These are phyloP conservation scores for Camellia japonica DNA, from an alignment of 148 eudicot species.

Conservation along the genomic window DNA sequence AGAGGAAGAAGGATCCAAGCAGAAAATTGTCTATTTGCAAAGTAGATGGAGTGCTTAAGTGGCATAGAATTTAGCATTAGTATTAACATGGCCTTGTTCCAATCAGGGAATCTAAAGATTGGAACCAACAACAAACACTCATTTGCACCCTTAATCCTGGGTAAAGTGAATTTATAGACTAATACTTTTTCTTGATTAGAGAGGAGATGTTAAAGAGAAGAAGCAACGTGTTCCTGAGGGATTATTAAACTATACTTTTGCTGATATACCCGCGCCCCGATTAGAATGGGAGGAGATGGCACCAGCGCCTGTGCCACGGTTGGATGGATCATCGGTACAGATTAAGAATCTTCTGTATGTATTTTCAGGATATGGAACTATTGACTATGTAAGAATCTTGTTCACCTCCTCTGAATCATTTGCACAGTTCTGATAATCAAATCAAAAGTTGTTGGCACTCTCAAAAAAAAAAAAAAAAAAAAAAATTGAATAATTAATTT, in stretches of 20 bases:
- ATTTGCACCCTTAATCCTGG: no score
- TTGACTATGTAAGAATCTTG: conserved; percentile 31
- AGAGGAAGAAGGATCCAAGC: no score
- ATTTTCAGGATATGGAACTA: conserved; percentile 35
- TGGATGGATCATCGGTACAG: conserved; percentile 45
- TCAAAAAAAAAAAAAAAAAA: no score
- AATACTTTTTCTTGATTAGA: conserved; percentile 14
- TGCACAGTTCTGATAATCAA: not conserved
- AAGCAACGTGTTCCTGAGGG: conserved; percentile 6
- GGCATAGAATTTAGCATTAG: no score
- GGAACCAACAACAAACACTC: no score
- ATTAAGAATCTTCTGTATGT: conserved; percentile 37
- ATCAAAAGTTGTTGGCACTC: not conserved
- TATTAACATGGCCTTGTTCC: no score
- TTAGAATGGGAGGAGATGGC: conserved; percentile 43
- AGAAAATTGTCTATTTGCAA: no score
- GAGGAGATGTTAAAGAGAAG: conserved; percentile 16
- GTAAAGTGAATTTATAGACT: not conserved
- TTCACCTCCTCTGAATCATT: not conserved
- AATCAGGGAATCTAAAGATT: no score
- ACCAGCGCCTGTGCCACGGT: conserved; percentile 44
- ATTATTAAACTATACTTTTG: conserved; percentile 26
- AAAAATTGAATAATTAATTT: not conserved
- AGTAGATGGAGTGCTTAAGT: no score
- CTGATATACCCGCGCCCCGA: conserved; percentile 40